Percentiles rank a stretch among this genome's conserved stretches.
These are phyloP conservation scores for Bjerkandera adusta DNA, from an alignment of 1,284 basidiomycete species.

Conservation along the genomic window DNA sequence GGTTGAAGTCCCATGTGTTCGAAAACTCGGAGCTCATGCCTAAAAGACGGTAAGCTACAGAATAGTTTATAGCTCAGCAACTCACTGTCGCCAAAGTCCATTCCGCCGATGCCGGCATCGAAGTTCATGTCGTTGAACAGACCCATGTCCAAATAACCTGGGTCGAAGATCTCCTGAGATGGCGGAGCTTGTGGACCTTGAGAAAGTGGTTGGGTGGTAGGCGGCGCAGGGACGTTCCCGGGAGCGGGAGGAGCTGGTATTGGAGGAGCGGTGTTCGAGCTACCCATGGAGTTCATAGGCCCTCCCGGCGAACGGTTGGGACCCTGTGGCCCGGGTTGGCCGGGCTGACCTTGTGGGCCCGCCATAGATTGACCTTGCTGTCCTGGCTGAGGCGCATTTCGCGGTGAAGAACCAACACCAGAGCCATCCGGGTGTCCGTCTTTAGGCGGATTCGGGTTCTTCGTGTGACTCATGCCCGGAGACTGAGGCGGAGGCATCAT, in stretches of 20 bases:
- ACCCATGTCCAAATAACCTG: constrained; percentile 26
- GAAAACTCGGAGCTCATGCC: neutral
- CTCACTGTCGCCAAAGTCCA: constrained; percentile 42
- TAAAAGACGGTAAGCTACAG: neutral
- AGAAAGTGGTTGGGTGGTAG: constrained; percentile 1
- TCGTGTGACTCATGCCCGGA: constrained; percentile 30
- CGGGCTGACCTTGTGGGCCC: too few species aligned
- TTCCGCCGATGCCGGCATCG: constrained; percentile 33
- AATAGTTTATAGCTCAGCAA: constrained; percentile 33
- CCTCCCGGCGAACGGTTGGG: neutral
- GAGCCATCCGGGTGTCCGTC: neutral
- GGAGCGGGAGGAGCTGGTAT: constrained; percentile 4
- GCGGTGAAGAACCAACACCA: constrained; percentile 6
- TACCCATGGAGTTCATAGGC: neutral
- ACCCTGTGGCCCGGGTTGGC: constrained; percentile 1
- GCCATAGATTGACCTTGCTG: too few species aligned
- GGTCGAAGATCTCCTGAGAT: constrained; percentile 19
- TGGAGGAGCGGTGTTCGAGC: constrained; percentile 7
- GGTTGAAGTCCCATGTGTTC: too few species aligned
- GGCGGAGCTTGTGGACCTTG: constrained; percentile 12
- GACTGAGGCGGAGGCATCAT: constrained; percentile 47
- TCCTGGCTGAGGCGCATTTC: constrained; percentile 4
- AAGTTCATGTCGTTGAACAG: constrained; percentile 42
- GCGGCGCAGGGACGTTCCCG: constrained; percentile 5
- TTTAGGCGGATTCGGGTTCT: neutral